Base-by-base conservation (phyloP, 345 rosid genomes). In the Turnera subulata region DNA sequence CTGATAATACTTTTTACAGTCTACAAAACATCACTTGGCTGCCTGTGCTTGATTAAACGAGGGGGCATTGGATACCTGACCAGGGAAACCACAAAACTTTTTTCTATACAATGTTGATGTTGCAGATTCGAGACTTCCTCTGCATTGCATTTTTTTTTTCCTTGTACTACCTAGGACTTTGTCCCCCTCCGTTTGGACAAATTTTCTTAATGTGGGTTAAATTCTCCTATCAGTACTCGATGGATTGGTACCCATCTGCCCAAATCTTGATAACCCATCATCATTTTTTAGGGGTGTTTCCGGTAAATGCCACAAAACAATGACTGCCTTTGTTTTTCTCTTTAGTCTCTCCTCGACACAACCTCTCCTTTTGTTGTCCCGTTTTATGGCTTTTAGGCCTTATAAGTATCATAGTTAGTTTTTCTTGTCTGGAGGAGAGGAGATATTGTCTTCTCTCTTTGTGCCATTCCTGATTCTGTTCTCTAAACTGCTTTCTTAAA, bases 31-130 rank as follows among this genome's bases (percentile, higher is more conserved):
- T 29, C 35, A 29, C 35, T n/a, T 29, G 35, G 35, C 5, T 13
- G 12, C 5, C 18, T 47, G 48, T 57, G 53, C 47, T 57, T 47
- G 53, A 61, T 35, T 17, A 11, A 62, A 11, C 22, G n/a, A 35
- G 2, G 45, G 35, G 21, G 58, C 81, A 69, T 77, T 56, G 78
- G 81, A 77, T 77, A 15, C 77, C 70, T 51, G 55, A 45, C 71
- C 39, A 44, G 32, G 50, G 53, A 59, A 57, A 37, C 63, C 70
- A 16, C 58, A 24, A 16, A 4, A 7, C 26, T 18, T 57, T 50
- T 37, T 22, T 24, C 18, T 29, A 7, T 9, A 18, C 18, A 7
- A 19, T 14, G 5, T 12, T 46, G 19, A 25, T 43, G 29, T 20
- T 58, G 17, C 17, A 63, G 50, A 54, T 25, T 19, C 32, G 37